phyloP scores from a whole-genome alignment of 805 yeast species.

The Alloascoidea hylecoeti region DNA sequence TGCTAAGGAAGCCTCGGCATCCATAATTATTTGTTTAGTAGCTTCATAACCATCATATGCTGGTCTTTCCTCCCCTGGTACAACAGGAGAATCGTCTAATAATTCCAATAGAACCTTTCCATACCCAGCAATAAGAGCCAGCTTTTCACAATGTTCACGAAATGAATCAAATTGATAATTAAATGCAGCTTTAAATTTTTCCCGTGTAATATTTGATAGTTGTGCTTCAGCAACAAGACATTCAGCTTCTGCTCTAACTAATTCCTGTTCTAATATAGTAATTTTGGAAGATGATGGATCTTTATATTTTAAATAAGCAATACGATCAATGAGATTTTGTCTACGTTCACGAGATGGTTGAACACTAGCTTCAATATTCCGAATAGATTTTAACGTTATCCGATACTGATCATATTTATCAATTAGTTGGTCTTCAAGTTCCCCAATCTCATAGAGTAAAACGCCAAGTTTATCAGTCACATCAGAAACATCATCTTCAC shows the following conservation, averaged over 20 bases:
- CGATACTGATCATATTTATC: constrained; percentile 98
- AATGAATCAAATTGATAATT: constrained; percentile 92
- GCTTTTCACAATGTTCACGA: constrained; percentile 91
- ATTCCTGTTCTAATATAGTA: constrained; percentile 90
- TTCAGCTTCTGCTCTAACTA: constrained; percentile 98
- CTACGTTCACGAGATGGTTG: constrained; percentile 98
- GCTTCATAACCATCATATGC: constrained; percentile 98
- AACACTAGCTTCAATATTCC: constrained; percentile 94
- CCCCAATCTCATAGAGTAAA: constrained; percentile 89
- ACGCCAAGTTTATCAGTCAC: constrained; percentile 97
- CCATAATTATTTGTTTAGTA: constrained; percentile 93
- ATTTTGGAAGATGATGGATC: constrained; percentile 97
- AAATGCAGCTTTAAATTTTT: constrained; percentile 93
- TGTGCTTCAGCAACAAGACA: constrained; percentile 98
- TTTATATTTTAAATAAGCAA: constrained; percentile 94
- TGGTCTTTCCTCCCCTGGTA: constrained; percentile 98
- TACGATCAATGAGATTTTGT: constrained; percentile 93
- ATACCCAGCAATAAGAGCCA: constrained; percentile 95
- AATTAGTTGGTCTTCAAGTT: constrained; percentile 94
- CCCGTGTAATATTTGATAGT: constrained; percentile 94
- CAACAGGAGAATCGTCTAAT: constrained; percentile 91
- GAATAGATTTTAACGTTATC: constrained; percentile 83
- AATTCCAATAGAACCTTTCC: constrained; percentile 95
- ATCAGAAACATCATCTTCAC: constrained; percentile 94
- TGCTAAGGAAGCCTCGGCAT: constrained; percentile 90